Conservation (phyloP, 371 early-diverging fungal species). For the Actinomucor elegans region DNA sequence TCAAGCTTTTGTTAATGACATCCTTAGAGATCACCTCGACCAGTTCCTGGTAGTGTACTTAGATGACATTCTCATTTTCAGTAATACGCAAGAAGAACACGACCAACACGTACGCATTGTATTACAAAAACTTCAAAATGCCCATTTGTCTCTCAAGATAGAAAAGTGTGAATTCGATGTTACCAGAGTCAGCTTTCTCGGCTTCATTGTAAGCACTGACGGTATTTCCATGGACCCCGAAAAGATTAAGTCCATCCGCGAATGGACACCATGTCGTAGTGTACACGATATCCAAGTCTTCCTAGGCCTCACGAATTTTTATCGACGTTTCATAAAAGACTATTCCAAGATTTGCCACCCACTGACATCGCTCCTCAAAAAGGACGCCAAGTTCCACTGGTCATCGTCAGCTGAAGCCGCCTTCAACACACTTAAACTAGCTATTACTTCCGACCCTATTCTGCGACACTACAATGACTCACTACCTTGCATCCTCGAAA, state of each 20-base stretch:
- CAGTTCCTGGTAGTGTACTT: slow-evolving; percentile 40
- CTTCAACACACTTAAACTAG: slow-evolving; percentile 39
- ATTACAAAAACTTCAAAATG: slow-evolving; percentile 22
- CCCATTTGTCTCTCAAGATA: slow-evolving; percentile 31
- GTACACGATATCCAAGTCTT: slow-evolving; percentile 43
- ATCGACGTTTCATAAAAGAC: too few species aligned
- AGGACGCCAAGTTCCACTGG: slow-evolving; percentile 38
- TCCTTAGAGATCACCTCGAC: slow-evolving; percentile 38
- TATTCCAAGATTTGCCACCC: too few species aligned
- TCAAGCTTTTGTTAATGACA: slow-evolving; percentile 33
- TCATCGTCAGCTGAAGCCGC: slow-evolving; percentile 14
- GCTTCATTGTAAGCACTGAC: slow-evolving; percentile 26
- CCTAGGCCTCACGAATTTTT: too few species aligned
- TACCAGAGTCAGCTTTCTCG: slow-evolving; percentile 39
- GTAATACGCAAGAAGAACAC: slow-evolving; percentile 37
- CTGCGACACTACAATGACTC: slow-evolving; percentile 21
- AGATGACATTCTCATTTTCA: slow-evolving; percentile 54
- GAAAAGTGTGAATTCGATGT: slow-evolving; percentile 46
- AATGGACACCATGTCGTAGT: slow-evolving; percentile 31
- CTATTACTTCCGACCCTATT: slow-evolving; percentile 31
- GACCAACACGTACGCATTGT: slow-evolving; percentile 29
- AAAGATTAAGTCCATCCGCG: slow-evolving; percentile 32
- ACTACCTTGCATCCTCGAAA: slow-evolving; percentile 36
- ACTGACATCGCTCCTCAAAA: too few species aligned
- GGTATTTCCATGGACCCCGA: slow-evolving; percentile 32